Conservation (phyloP, 441 rosid genomes). For the Jatropha multifida region DNA sequence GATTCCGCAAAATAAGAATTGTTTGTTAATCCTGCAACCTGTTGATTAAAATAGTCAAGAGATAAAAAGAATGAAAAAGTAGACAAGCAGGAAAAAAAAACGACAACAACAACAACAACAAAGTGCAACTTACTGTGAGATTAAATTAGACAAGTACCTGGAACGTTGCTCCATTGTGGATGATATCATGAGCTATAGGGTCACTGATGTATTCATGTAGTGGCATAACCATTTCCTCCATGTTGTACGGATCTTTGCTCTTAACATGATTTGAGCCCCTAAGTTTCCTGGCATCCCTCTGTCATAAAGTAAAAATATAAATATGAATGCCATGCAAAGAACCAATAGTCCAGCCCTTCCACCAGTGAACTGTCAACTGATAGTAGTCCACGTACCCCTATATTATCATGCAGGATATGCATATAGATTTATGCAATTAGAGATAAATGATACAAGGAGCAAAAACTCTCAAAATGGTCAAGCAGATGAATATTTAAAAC, state of each 20-base stretch:
- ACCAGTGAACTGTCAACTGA: neutral
- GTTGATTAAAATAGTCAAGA: slow-evolving; percentile 25
- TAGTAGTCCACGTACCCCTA: neutral
- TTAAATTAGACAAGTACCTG: slow-evolving; percentile 52
- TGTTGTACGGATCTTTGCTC: slow-evolving; percentile 63
- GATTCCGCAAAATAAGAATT: slow-evolving; percentile 72
- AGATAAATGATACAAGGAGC: slow-evolving; percentile 2
- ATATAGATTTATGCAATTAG: neutral
- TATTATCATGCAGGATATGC: neutral
- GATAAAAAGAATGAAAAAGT: neutral
- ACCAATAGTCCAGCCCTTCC: neutral
- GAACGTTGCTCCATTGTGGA: slow-evolving; percentile 97
- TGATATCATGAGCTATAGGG: slow-evolving; percentile 70
- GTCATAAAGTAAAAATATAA: slow-evolving; percentile 26
- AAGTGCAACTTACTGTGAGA: neutral
- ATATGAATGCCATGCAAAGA: neutral
- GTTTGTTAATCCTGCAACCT: slow-evolving; percentile 97
- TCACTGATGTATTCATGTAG: slow-evolving; percentile 64
- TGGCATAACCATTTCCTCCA: slow-evolving; percentile 87
- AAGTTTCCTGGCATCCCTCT: slow-evolving; percentile 71
- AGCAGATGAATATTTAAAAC: neutral
- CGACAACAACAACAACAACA: too few relatives aligned
- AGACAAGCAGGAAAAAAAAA: neutral
- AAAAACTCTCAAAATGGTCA: neutral
- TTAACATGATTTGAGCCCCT: slow-evolving; percentile 44